Evolutionary conservation across 2,329 filamentous ascomycete genomes (phyloP).

Genomic region (Knoxdaviesia capensis): DNA sequence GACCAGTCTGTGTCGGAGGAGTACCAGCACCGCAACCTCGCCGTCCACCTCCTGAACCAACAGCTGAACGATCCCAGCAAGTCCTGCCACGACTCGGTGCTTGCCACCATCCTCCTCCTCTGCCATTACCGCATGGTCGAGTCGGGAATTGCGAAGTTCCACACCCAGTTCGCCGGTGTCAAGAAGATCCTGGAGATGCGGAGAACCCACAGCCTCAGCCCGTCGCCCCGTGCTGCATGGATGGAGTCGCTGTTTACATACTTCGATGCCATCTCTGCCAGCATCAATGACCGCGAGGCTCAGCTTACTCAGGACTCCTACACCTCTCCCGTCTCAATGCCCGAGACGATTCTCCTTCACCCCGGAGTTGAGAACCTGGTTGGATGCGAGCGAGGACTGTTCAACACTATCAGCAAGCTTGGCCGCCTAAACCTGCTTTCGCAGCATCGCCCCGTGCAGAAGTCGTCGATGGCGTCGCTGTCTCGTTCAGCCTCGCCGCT

Average conservation of each 20-base stretch:
- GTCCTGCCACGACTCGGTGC: constrained; percentile 66
- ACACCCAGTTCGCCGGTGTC: constrained; percentile 81
- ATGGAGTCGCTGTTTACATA: constrained; percentile 87
- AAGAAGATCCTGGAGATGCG: constrained; percentile 74
- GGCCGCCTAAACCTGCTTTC: constrained; percentile 71
- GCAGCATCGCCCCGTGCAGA: constrained; percentile 39
- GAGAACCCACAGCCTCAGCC: constrained; percentile 23
- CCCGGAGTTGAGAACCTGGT: constrained; percentile 64
- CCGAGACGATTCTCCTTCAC: constrained; percentile 27
- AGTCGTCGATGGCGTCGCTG: constrained; percentile 5
- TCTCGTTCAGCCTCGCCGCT: no score
- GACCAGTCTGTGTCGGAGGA: constrained; percentile 58
- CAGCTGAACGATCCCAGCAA: constrained; percentile 59
- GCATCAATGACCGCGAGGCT: constrained; percentile 77
- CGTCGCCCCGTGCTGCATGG: constrained; percentile 57
- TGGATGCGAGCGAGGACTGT: constrained; percentile 70
- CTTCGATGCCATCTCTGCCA: constrained; percentile 83
- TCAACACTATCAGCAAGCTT: constrained; percentile 68
- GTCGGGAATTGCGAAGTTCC: constrained; percentile 80
- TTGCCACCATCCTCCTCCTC: constrained; percentile 71
- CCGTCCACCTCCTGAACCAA: constrained; percentile 65
- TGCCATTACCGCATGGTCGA: constrained; percentile 90
- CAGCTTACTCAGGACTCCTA: constrained; percentile 39
- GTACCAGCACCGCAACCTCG: constrained; percentile 60
- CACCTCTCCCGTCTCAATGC: constrained; percentile 35